A percentile compares a stretch with the other conserved stretches of the same genome.
Evolutionary conservation across 2,329 filamentous ascomycete genomes (phyloP).

Genomic region (Arthrinium phaeospermum): DNA sequence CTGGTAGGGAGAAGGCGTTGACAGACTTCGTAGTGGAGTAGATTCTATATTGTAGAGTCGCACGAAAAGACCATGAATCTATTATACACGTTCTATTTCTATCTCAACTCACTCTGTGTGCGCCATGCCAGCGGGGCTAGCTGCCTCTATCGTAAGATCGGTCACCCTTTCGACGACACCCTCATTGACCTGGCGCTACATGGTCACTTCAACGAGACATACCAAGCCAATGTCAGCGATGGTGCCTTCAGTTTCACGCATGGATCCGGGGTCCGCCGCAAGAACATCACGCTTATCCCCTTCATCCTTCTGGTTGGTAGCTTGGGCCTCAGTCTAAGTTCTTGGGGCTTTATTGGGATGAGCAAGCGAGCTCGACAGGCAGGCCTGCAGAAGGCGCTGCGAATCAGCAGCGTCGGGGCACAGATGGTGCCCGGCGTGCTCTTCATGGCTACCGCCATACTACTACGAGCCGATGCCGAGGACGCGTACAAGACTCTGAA

Average conservation of each 20-base stretch:
- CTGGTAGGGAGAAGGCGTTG: background rate
- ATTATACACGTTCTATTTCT: slow-evolving; percentile 13
- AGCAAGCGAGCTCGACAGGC: background rate
- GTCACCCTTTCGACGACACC: background rate
- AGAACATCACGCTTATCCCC: background rate
- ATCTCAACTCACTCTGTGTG: background rate
- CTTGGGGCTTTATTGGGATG: background rate
- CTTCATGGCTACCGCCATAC: background rate
- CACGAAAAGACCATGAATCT: slow-evolving; percentile 5
- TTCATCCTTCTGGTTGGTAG: background rate
- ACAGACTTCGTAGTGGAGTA: slow-evolving; percentile 14
- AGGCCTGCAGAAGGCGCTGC: background rate
- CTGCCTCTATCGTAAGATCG: background rate
- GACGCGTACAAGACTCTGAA: background rate
- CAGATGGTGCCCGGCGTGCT: background rate
- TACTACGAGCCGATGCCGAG: background rate
- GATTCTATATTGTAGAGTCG: background rate
- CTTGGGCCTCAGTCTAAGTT: background rate
- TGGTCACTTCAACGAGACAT: slow-evolving; percentile 7
- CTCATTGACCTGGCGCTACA: background rate
- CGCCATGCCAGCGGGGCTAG: background rate
- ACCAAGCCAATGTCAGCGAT: background rate
- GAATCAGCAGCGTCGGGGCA: background rate
- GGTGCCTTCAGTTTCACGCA: background rate
- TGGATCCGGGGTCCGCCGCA: background rate